phyloP scores from a whole-genome alignment of 805 yeast genomes.

The Saitoella complicata region DNA sequence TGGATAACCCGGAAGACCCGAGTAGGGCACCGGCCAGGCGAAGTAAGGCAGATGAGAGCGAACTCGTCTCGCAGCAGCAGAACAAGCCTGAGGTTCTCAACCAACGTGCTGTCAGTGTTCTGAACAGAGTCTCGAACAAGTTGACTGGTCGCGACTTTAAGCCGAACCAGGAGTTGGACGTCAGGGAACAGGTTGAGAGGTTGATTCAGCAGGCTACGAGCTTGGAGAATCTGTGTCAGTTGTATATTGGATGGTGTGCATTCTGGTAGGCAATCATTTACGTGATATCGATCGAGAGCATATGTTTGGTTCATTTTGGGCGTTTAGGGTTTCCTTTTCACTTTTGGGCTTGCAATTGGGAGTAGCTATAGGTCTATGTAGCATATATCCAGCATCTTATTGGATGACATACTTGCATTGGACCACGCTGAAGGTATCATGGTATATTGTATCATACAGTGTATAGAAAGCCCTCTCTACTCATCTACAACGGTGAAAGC shows the following conservation, averaged over 20 bases:
- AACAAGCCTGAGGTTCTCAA: slow-evolving; percentile 54
- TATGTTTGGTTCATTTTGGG: background rate
- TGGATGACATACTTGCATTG: too few species aligned
- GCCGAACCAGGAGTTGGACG: slow-evolving; percentile 50
- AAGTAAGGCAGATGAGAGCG: slow-evolving; percentile 44
- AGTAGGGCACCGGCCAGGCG: background rate
- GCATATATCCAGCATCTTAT: too few species aligned
- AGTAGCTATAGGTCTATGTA: too few species aligned
- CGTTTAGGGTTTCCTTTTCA: background rate
- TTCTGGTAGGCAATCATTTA: too few species aligned
- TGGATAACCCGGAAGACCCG: slow-evolving; percentile 1
- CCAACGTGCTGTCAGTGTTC: slow-evolving; percentile 79
- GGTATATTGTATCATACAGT: too few species aligned
- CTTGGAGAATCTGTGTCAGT: slow-evolving; percentile 90
- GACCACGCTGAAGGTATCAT: background rate
- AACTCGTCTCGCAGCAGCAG: slow-evolving; percentile 42
- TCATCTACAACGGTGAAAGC: too few species aligned
- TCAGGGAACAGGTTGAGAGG: slow-evolving; percentile 82
- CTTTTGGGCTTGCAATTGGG: background rate
- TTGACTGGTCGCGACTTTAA: slow-evolving; percentile 86
- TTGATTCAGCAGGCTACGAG: slow-evolving; percentile 92
- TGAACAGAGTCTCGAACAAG: slow-evolving; percentile 81
- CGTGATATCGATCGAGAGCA: slow-evolving; percentile 6
- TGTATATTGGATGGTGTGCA: slow-evolving; percentile 97
- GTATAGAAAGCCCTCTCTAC: too few species aligned